phyloP scores from a whole-genome alignment of 1,284 basidiomycete species.

The Coniferiporia sulphurascens region DNA sequence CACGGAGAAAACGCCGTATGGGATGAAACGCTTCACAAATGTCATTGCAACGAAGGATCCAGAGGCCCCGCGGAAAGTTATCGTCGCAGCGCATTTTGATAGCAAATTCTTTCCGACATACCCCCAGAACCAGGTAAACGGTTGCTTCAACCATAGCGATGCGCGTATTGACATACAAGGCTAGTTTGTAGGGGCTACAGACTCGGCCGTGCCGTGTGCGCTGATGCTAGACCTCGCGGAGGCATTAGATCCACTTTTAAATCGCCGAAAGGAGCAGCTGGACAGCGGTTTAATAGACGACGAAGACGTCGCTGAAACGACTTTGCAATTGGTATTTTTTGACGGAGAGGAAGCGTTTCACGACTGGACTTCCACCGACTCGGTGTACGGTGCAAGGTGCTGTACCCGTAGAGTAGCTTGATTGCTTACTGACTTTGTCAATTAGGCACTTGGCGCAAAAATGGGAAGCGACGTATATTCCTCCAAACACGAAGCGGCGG shows the following conservation, averaged over 20 bases:
- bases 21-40: slow-evolving; percentile 81
- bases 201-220: slow-evolving; percentile 94
- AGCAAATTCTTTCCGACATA: slow-evolving; percentile 82
- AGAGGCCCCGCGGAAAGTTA: slow-evolving; percentile 72
- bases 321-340: slow-evolving; percentile 94
- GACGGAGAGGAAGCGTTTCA: slow-evolving; percentile 98
- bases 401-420: slow-evolving; percentile 17
- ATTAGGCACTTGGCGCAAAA: slow-evolving; percentile 77
- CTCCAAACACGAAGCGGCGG: slow-evolving; percentile 56
- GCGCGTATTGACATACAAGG: slow-evolving; percentile 3
- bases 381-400: slow-evolving; percentile 89
- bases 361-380: slow-evolving; percentile 86
- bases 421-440: slow-evolving; percentile 7
- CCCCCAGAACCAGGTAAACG: slow-evolving; percentile 66
- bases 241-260: slow-evolving; percentile 66
- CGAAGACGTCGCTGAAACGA: slow-evolving; percentile 74
- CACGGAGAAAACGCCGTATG: slow-evolving; percentile 78
- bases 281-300: slow-evolving; percentile 62
- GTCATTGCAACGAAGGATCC: slow-evolving; percentile 93
- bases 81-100: slow-evolving; percentile 95
- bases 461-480: slow-evolving; percentile 72
- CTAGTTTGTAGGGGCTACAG: slow-evolving; percentile 95
- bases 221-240: slow-evolving; percentile 90
- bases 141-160: not conserved
- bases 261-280: slow-evolving; percentile 53